Evolutionary conservation across 2,329 filamentous ascomycete species (phyloP).

Genomic region (Fusarium floridanum): DNA sequence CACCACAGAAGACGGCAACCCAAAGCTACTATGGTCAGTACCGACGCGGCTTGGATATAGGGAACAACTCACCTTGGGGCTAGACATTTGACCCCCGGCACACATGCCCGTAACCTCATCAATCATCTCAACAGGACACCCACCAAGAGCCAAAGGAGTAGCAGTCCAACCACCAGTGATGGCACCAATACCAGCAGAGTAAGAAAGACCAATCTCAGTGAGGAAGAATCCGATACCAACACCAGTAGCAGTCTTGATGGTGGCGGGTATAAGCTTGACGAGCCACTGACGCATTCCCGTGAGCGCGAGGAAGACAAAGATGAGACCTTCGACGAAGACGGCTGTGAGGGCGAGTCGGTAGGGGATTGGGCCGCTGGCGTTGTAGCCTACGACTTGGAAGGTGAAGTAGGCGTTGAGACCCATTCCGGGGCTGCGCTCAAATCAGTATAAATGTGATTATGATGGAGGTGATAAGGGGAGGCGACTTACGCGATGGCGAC

Average conservation of each 20-base stretch:
- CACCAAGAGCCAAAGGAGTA: conserved; percentile 82
- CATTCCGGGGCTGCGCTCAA: conserved; percentile 66
- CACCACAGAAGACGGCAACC: conserved; percentile 86
- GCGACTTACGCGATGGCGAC: conserved; percentile 54
- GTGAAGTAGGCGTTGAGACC: conserved; percentile 77
- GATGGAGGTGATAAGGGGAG: background rate
- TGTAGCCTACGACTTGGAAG: conserved; percentile 74
- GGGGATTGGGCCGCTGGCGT: conserved; percentile 67
- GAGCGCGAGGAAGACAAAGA: conserved; percentile 73
- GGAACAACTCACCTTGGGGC: conserved; percentile 63
- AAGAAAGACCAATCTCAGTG: conserved; percentile 76
- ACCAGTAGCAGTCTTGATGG: conserved; percentile 74
- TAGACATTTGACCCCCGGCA: conserved; percentile 77
- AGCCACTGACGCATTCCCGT: conserved; percentile 81
- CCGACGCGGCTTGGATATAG: background rate
- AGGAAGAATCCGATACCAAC: conserved; percentile 76
- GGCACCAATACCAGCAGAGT: conserved; percentile 84
- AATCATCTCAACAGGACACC: conserved; percentile 72
- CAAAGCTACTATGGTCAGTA: conserved; percentile 69
- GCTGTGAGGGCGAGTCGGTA: conserved; percentile 73
- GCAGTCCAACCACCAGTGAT: conserved; percentile 75
- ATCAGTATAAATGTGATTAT: too few species aligned
- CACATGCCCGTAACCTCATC: conserved; percentile 64
- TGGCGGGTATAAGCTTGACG: conserved; percentile 73
- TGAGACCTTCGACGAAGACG: conserved; percentile 74